phyloP scores from a whole-genome alignment of 768 basidiomycete species.

The Phlebiopsis flavidoalba region DNA sequence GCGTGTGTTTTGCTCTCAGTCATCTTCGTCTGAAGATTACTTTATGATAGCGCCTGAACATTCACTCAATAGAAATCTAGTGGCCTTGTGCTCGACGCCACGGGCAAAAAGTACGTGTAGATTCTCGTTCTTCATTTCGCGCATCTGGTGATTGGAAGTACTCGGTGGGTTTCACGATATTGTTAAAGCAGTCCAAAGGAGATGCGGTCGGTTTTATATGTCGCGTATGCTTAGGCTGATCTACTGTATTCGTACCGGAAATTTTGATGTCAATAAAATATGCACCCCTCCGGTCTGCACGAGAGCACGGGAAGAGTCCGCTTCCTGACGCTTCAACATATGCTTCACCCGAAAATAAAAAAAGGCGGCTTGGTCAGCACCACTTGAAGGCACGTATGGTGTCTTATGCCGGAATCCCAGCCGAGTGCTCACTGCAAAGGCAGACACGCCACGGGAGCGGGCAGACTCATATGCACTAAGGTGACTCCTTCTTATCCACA shows the following conservation, averaged over 20 bases:
- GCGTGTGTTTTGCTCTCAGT: too few species aligned
- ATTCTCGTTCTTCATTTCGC: slow-evolving; percentile 85
- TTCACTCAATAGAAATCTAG: slow-evolving; percentile 92
- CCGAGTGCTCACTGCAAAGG: background rate
- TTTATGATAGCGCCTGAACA: slow-evolving; percentile 77
- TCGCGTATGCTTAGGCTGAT: too few species aligned
- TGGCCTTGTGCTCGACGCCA: slow-evolving; percentile 81
- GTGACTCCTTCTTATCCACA: slow-evolving; percentile 78
- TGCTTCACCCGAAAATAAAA: slow-evolving; percentile 83
- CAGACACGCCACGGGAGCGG: slow-evolving; percentile 39
- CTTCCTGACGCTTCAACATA: slow-evolving; percentile 56
- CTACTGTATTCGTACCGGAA: slow-evolving; percentile 11
- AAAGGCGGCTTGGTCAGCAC: slow-evolving; percentile 76
- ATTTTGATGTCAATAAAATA: slow-evolving; percentile 9
- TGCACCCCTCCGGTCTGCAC: slow-evolving; percentile 18
- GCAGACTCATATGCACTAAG: slow-evolving; percentile 89
- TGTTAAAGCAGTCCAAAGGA: slow-evolving; percentile 83
- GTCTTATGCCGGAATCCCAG: slow-evolving; percentile 4
- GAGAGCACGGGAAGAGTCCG: slow-evolving; percentile 67
- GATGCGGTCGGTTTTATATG: slow-evolving; percentile 75
- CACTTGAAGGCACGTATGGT: slow-evolving; percentile 81
- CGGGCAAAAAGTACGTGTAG: slow-evolving; percentile 68
- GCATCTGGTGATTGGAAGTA: slow-evolving; percentile 96
- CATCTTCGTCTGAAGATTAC: background rate
- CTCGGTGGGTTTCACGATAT: slow-evolving; percentile 92